These are phyloP conservation scores for Cladophialophora chaetospira DNA, from an alignment of 2,329 filamentous ascomycete genomes.

Conservation along the genomic window DNA sequence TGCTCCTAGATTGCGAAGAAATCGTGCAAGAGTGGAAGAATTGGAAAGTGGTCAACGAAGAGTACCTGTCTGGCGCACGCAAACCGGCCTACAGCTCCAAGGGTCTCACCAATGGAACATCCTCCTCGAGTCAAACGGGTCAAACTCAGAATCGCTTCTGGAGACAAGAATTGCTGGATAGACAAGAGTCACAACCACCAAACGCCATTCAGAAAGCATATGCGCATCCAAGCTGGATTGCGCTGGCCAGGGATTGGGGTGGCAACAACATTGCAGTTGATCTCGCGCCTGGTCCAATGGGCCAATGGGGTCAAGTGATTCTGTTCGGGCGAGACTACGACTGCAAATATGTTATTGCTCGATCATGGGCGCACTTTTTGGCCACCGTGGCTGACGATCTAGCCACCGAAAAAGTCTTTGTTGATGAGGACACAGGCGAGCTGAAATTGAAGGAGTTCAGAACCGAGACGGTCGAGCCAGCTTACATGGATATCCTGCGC, in stretches of 20 bases:
- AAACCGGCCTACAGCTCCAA: conserved; percentile 67
- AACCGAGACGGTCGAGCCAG: conserved; percentile 81
- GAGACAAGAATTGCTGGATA: conserved; percentile 79
- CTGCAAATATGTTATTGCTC: conserved; percentile 93
- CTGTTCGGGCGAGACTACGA: conserved; percentile 97
- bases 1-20: conserved; percentile 97
- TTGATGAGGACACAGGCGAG: conserved; percentile 90
- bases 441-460: conserved; percentile 93
- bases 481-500: conserved; percentile 90
- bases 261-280: conserved; percentile 97
- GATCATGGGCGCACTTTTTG: conserved; percentile 87
- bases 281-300: conserved; percentile 82
- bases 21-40: conserved; percentile 98
- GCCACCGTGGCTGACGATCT: conserved; percentile 88
- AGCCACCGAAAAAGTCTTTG: conserved; percentile 82
- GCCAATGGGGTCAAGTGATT: conserved; percentile 95
- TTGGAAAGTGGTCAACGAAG: conserved; percentile 90
- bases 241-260: conserved; percentile 94
- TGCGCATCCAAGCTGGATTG: conserved; percentile 92
- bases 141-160: conserved; percentile 62
- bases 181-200: conserved; percentile 85
- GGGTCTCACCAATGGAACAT: conserved; percentile 67
- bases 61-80: conserved; percentile 68
- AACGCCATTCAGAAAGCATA: conserved; percentile 90
- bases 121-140: conserved; percentile 57